Evolutionary conservation across 768 basidiomycete genomes (phyloP).

Genomic region (Clathrus columnatus): DNA sequence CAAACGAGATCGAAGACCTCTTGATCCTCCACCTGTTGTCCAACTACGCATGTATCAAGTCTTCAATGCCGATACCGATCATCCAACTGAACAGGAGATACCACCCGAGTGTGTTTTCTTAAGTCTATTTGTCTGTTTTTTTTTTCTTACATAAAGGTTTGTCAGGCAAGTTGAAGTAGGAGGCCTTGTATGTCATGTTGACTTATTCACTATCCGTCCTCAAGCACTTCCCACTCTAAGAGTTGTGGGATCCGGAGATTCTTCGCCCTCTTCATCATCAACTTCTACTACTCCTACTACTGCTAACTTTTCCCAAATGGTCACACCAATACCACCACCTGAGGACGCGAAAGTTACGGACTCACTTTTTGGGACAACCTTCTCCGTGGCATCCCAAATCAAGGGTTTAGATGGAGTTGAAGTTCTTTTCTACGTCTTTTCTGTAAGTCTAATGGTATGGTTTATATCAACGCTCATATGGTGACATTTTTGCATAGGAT

Average conservation of each 20-base stretch:
- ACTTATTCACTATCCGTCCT: slow-evolving; percentile 52
- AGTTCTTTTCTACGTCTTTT: slow-evolving; percentile 55
- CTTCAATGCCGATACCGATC: slow-evolving; percentile 31
- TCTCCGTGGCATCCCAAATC: slow-evolving; percentile 42
- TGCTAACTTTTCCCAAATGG: slow-evolving; percentile 1
- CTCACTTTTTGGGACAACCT: slow-evolving; percentile 51
- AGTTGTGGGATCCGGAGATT: slow-evolving; percentile 13
- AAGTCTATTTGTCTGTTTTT: slow-evolving; percentile 2
- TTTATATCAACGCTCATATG: neutral
- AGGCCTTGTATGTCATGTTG: slow-evolving; percentile 69
- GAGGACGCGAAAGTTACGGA: slow-evolving; percentile 26
- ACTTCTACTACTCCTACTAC: neutral
- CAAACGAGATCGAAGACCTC: slow-evolving; percentile 51
- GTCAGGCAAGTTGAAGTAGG: slow-evolving; percentile 51
- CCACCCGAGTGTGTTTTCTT: slow-evolving; percentile 10
- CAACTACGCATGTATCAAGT: slow-evolving; percentile 42
- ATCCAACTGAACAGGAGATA: slow-evolving; percentile 33
- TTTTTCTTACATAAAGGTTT: slow-evolving; percentile 9
- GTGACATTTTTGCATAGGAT: slow-evolving; percentile 34
- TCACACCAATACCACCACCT: slow-evolving; percentile 3
- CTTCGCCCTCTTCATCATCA: slow-evolving; percentile 9
- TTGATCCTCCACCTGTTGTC: slow-evolving; percentile 61
- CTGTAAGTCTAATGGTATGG: slow-evolving; percentile 32
- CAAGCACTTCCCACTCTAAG: neutral
- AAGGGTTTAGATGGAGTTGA: slow-evolving; percentile 50